Percentiles rank a stretch among this genome's conserved stretches.
Evolutionary conservation across 345 rosid genomes (phyloP).

Genomic region (Ceriops tagal): DNA sequence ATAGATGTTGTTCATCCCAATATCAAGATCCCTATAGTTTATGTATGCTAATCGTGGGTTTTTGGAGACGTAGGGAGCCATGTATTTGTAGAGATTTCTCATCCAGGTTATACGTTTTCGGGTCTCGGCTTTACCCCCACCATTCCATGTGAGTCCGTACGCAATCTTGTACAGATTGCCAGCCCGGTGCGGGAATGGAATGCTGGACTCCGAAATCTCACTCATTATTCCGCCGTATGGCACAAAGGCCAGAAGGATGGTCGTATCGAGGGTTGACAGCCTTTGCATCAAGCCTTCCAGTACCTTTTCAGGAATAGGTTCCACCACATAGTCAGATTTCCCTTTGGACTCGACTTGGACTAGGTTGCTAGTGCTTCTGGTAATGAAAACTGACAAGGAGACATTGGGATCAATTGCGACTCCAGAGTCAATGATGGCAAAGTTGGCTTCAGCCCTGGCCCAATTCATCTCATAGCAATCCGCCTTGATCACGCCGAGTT

Average conservation of each 20-base stretch:
- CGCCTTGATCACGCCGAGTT: conserved; percentile 27
- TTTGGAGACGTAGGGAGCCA: not conserved
- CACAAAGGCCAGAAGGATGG: not conserved
- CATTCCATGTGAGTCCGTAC: not conserved
- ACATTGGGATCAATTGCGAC: not conserved
- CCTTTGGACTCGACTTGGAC: not conserved
- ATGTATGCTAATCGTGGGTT: not conserved
- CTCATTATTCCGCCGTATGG: not conserved
- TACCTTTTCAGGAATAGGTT: not conserved
- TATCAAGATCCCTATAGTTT: not conserved
- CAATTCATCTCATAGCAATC: conserved; percentile 22
- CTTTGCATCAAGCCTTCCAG: not conserved
- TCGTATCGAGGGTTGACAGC: not conserved
- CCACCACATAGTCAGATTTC: not conserved
- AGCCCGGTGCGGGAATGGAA: not conserved
- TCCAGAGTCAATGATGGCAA: not conserved
- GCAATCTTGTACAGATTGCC: not conserved
- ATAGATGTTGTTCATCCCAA: not conserved
- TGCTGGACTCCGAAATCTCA: not conserved
- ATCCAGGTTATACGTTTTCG: not conserved
- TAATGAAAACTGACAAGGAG: not conserved
- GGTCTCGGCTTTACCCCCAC: not conserved
- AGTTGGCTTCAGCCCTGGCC: not conserved
- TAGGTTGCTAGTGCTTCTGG: not conserved
- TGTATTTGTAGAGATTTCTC: not conserved